phyloP scores from a whole-genome alignment of 345 rosid genomes.

The Raphanus raphanistrum region DNA sequence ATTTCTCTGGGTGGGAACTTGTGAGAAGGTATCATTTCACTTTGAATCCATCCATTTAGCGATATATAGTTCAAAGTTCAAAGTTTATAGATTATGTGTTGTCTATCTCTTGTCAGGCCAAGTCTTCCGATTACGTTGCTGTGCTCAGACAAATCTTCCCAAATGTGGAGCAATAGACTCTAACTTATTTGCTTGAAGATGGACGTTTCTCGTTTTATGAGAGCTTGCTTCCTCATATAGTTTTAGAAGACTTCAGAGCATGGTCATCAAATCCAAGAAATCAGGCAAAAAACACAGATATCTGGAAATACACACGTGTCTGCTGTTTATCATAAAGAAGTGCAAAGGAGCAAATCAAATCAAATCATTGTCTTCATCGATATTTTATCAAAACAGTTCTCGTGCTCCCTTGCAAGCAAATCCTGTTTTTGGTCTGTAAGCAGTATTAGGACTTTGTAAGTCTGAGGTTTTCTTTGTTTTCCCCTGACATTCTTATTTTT shows the following conservation, averaged over 20 bases:
- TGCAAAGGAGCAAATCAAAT: conserved; percentile 12
- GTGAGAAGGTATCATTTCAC: not conserved
- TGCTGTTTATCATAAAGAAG: conserved; percentile 17
- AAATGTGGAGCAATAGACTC: conserved; percentile 85
- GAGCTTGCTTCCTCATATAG: conserved; percentile 19
- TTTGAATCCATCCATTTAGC: not conserved
- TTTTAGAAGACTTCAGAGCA: conserved; percentile 11
- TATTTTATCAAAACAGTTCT: conserved; percentile 5
- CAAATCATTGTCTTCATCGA: not conserved
- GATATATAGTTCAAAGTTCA: not conserved
- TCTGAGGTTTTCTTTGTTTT: conserved; percentile 20
- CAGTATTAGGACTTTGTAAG: conserved; percentile 19
- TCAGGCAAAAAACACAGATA: not conserved
- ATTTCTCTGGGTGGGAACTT: not conserved
- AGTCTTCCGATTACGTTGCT: conserved; percentile 54
- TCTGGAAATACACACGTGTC: not conserved
- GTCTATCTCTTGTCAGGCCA: conserved; percentile 56
- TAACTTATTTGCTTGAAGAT: conserved; percentile 44
- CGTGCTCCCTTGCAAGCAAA: conserved; percentile 19
- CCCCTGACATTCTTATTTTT: not conserved
- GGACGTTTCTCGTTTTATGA: not conserved
- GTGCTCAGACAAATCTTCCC: conserved; percentile 63
- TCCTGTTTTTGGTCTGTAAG: conserved; percentile 2
- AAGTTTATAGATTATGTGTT: conserved; percentile 1
- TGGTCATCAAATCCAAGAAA: not conserved